Conservation (phyloP, 225 moss, liverwort and hornwort species). For the Physcomitrium patens region DNA sequence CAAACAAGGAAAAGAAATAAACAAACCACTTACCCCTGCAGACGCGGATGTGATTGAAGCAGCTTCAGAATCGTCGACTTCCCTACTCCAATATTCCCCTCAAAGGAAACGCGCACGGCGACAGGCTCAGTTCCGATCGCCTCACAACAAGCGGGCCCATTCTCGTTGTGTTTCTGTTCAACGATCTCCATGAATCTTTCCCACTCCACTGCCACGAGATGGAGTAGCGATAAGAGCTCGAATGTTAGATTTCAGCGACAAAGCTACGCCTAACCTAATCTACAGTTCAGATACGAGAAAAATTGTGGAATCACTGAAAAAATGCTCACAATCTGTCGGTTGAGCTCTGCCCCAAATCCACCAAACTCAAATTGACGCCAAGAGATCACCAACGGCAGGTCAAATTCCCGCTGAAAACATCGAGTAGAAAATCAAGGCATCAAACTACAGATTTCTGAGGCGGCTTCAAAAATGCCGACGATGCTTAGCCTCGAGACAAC, state of each 20-base stretch:
- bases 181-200: conserved; percentile 30
- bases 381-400: no score
- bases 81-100: conserved; percentile 69
- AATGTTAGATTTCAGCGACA: conserved; percentile 3
- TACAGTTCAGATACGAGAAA: not conserved
- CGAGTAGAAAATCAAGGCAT: no score
- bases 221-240: conserved; percentile 10
- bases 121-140: no score
- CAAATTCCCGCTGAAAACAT: no score
- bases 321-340: no score
- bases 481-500: no score
- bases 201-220: conserved; percentile 22
- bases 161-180: not conserved
- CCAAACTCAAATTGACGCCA: no score
- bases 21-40: conserved; percentile 37
- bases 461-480: no score
- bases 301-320: not conserved
- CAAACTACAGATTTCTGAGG: no score
- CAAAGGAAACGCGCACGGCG: conserved; percentile 54
- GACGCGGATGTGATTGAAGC: conserved; percentile 53
- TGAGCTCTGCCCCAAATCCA: no score
- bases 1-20: not conserved
- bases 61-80: conserved; percentile 61
- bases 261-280: not conserved
- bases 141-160: no score